These are phyloP conservation scores for Monosporascus sp. DNA, from an alignment of 2,329 filamentous ascomycete genomes.

Conservation along the genomic window DNA sequence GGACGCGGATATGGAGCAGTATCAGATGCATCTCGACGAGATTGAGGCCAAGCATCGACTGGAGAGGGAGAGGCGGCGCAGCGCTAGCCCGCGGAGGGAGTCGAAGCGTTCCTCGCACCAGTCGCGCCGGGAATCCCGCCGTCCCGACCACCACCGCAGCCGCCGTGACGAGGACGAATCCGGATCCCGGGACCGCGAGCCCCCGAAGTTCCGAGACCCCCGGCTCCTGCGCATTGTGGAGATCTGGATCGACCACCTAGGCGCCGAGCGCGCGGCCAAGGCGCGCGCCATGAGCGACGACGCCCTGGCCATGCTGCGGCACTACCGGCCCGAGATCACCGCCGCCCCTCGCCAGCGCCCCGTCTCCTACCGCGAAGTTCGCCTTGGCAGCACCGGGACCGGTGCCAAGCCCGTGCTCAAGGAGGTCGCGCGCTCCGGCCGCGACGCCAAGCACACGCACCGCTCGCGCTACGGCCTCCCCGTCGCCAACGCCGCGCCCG, in stretches of 20 bases:
- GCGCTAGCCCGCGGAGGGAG: no score
- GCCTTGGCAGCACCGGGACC: no score
- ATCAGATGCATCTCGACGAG: background rate
- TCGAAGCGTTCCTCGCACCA: no score
- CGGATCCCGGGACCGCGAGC: background rate
- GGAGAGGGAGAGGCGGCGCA: no score
- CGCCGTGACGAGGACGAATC: background rate
- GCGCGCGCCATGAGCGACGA: constrained; percentile 16
- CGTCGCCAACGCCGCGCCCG: constrained; percentile 13
- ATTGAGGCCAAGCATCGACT: background rate
- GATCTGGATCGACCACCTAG: constrained; percentile 37
- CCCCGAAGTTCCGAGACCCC: constrained; percentile 17
- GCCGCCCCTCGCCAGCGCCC: constrained; percentile 12
- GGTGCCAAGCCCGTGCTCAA: no score
- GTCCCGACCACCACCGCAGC: background rate
- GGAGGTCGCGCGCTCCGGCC: background rate
- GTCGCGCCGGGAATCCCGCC: background rate
- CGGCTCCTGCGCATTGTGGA: constrained; percentile 36
- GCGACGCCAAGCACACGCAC: constrained; percentile 3
- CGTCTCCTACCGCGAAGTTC: no score
- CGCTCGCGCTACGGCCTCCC: constrained; percentile 22
- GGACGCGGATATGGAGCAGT: background rate
- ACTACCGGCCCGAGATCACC: constrained; percentile 11
- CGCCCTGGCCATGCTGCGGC: constrained; percentile 14
- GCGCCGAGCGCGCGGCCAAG: constrained; percentile 12